Base-by-base conservation (phyloP, 1,284 basidiomycete species). In the Agroathelia rolfsii region DNA sequence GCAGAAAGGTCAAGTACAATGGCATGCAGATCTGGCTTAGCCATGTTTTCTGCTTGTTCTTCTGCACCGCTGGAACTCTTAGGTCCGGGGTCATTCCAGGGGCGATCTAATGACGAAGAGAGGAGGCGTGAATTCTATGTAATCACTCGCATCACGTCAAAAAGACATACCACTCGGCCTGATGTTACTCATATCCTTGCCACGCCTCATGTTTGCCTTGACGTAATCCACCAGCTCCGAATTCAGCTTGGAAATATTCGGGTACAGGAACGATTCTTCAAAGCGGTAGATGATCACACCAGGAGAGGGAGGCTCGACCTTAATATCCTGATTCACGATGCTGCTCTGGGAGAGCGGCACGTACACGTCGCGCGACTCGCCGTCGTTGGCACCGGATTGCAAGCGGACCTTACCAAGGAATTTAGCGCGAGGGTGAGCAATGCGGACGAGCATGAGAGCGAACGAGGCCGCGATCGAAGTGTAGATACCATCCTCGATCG, bases 401-500 rank as follows among this genome's bases (percentile, higher is more conserved):
- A 76, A 54, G 4, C 53, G 66, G 32, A 69, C 77, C 41, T 74
- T 81, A 11, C 94, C 94, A 3, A 98, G 71, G 79, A 96, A 96
- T 44, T 81, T 65, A 10, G 89, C 90, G 30, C 88, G 80, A 20
- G 94, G 92, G 45, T 79, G 78, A n/a, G 94, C 93, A 40, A 98
- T 61, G 41, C 92, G 83, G 49, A 94, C 61, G 35, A 98, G 72
- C 10, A 98, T 69, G n/a, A 97, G 72, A 1, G 66, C 87, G 20
- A 81, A 58, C 0, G 90, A 95, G 0, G 85, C 70, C 21, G 64
- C 63, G 42, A 97, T 80, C 6, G 92, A 89, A 27, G 81, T 79
- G 59, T 98, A 98, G 55, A 98, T 93, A 35, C 94, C 95, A 37
- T 88, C 73, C 61, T 98, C 94, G 49, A 96, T 90, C 20, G 75